Conservation (phyloP, 1,139 yeast species). For the Kurtzmaniella quercitrusa region DNA sequence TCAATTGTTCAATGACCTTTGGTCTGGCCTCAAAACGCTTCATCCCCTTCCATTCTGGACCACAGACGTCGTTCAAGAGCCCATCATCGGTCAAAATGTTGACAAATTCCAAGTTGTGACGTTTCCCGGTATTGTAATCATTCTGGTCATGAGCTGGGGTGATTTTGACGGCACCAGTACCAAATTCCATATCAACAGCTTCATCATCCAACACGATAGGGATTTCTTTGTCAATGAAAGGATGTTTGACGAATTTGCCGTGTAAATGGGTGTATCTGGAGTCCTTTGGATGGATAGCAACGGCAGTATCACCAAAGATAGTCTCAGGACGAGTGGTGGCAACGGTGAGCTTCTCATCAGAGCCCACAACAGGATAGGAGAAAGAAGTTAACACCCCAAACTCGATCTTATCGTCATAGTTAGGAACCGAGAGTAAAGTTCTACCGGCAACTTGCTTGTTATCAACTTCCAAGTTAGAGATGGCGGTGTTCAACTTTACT, state of each 20-base stretch:
- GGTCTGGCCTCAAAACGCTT: constrained; percentile 94
- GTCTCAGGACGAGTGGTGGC: constrained; percentile 99
- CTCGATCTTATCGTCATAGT: constrained; percentile 84
- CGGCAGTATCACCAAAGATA: constrained; percentile 94
- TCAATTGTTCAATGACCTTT: constrained; percentile 75
- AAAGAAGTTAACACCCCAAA: constrained; percentile 95
- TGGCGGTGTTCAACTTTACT: constrained; percentile 87
- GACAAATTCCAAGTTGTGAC: constrained; percentile 82
- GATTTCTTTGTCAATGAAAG: constrained; percentile 77
- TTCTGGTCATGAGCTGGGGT: constrained; percentile 98
- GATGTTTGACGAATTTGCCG: constrained; percentile 88
- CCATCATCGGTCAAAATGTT: constrained; percentile 94
- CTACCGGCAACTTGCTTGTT: constrained; percentile 84
- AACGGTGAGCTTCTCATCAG: constrained; percentile 85
- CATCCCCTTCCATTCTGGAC: constrained; percentile 79
- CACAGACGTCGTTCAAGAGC: constrained; percentile 84
- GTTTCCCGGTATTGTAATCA: constrained; percentile 95
- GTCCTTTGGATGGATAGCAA: constrained; percentile 96
- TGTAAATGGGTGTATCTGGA: constrained; percentile 89
- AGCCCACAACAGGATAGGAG: constrained; percentile 82
- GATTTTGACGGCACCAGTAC: constrained; percentile 99
- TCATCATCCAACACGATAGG: constrained; percentile 89
- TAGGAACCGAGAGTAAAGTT: constrained; percentile 80
- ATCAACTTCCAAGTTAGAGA: constrained; percentile 94
- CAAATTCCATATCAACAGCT: constrained; percentile 98